These are phyloP conservation scores for Stemphylium lycopersici DNA, from an alignment of 2,329 filamentous ascomycete species.

Conservation along the genomic window DNA sequence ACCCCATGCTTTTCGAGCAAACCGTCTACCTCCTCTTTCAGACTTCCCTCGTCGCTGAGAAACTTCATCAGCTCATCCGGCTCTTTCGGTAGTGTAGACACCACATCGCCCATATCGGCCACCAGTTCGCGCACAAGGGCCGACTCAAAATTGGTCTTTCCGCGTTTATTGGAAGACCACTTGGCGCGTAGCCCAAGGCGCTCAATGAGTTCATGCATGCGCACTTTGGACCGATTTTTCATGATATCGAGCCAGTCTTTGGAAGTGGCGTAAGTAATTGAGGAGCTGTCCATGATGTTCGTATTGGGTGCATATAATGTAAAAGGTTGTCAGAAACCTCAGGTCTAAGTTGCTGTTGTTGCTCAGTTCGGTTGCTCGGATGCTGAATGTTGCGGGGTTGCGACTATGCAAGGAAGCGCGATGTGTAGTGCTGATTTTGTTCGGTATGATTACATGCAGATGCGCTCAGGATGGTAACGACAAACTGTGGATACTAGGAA, in stretches of 20 bases:
- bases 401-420: constrained; percentile 4
- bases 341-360: neutral
- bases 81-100: constrained; percentile 43
- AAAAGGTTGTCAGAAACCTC: constrained; percentile 1
- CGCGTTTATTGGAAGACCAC: constrained; percentile 48
- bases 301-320: constrained; percentile 15
- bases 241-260: constrained; percentile 48
- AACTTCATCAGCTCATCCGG: constrained; percentile 39
- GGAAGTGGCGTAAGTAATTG: constrained; percentile 38
- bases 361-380: neutral
- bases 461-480: constrained; percentile 11
- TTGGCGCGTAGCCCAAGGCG: constrained; percentile 43
- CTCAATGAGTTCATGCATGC: constrained; percentile 48
- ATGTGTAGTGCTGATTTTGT: constrained; percentile 21
- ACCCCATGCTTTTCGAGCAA: constrained; percentile 41
- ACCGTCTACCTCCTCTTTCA: constrained; percentile 38
- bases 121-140: constrained; percentile 43
- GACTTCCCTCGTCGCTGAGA: constrained; percentile 36
- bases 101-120: constrained; percentile 43
- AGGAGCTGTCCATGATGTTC: constrained; percentile 30
- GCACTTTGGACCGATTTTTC: constrained; percentile 44
- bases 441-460: constrained; percentile 21
- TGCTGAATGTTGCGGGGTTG: neutral
- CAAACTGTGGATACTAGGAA: constrained; percentile 6
- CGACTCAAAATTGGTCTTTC: constrained; percentile 47